Conservation (phyloP, 768 basidiomycete species). For the Suillus placidus region DNA sequence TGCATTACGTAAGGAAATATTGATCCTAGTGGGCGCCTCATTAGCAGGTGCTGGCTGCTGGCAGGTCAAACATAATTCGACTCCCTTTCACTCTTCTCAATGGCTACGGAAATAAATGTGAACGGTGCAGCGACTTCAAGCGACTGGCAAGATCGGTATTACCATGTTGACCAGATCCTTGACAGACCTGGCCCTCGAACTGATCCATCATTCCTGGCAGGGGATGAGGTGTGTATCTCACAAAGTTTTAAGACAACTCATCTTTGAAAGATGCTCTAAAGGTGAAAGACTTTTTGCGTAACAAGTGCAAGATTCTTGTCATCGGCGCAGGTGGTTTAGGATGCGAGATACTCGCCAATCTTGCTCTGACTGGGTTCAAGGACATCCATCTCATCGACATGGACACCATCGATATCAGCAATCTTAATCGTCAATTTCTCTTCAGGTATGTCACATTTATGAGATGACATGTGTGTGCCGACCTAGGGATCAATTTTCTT, state of each 20-base stretch:
- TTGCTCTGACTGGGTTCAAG: conserved; percentile 95
- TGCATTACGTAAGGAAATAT: conserved; percentile 28
- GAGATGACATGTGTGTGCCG: background rate
- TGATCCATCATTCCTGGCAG: conserved; percentile 79
- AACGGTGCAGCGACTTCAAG: conserved; percentile 40
- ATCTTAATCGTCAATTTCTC: conserved; percentile 96
- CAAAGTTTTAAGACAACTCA: background rate
- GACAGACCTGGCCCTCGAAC: conserved; percentile 89
- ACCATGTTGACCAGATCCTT: conserved; percentile 84
- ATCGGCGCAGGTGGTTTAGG: conserved; percentile 98
- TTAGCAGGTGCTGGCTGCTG: background rate
- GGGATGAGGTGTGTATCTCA: conserved; percentile 63
- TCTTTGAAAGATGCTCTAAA: conserved; percentile 31
- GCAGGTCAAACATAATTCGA: background rate
- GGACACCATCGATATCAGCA: conserved; percentile 99
- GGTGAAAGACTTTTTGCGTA: conserved; percentile 87
- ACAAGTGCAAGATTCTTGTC: conserved; percentile 89
- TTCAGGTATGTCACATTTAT: conserved; percentile 67
- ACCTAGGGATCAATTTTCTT: background rate
- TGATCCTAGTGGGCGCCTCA: background rate
- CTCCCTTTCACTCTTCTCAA: conserved; percentile 17
- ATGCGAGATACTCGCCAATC: conserved; percentile 95
- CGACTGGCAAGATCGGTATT: conserved; percentile 69
- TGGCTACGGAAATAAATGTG: conserved; percentile 26
- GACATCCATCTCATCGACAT: conserved; percentile 99